Base-by-base conservation (phyloP, 2,329 filamentous ascomycete species). In the Paradendryphiella salina region DNA sequence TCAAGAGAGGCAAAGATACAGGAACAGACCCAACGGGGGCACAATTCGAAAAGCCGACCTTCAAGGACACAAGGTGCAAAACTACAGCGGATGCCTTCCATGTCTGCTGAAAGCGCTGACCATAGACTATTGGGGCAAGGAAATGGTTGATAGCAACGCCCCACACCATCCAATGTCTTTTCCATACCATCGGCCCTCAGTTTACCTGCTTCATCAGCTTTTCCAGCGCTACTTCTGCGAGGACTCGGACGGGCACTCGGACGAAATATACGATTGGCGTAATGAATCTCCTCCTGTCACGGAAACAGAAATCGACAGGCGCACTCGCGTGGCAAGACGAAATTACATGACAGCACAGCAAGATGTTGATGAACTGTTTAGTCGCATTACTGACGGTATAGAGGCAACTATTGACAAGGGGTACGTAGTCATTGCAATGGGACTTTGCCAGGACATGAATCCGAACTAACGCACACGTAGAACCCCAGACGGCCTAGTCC, bases 91-190 rank as follows among this genome's bases (percentile, higher is more conserved):
- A 28, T 54, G 52, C 17, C 42, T 54, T 17, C 34, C 46, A n/a
- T 54, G 52, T 20, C 15, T 50, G 9, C 10, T 54, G 23, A 54
- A 54, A 38, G 29, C 10, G 9, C 17, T 54, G 13, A 20, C 47
- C 8, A 28, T 8, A 17, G 28, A 33, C 4, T 54, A 54, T 34
- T 54, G 51, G 51, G 15, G 28, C 18, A 33, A 45, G 5, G 15
- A 29, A 8, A 9, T 18, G 18, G 21, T 36, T 8, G 20, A 18
- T 17, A 4, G 4, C 7, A 9, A 10, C 5, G 11, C 20, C n/a
- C 40, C 40, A 26, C 10, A 34, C 15, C 11, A 33, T 21, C 40
- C 40, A 1, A 31, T 4, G 8, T 9, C 31, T 6, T 34, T 43
- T 13, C 31, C 31, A n/a, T 31, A 35, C 13, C 10, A 15, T 13